Conservation (phyloP, 805 yeast genomes). For the Candida ortonii region DNA sequence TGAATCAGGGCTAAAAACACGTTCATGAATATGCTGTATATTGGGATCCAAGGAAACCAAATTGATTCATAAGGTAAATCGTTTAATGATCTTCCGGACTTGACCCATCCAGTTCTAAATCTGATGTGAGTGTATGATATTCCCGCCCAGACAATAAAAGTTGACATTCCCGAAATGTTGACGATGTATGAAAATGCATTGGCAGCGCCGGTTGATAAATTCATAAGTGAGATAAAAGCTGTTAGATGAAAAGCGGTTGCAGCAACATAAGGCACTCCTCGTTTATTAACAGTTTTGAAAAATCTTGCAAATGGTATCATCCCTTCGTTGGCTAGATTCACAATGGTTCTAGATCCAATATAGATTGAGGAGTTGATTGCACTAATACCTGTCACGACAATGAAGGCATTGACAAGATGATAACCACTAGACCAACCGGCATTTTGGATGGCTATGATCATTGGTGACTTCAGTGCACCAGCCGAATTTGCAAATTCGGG, state of each 20-base stretch:
- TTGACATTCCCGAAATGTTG: constrained; percentile 63
- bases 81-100: constrained; percentile 39
- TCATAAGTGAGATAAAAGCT: constrained; percentile 57
- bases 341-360: constrained; percentile 64
- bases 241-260: constrained; percentile 51
- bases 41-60: constrained; percentile 51
- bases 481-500: constrained; percentile 39
- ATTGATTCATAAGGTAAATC: constrained; percentile 54
- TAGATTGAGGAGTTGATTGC: constrained; percentile 69
- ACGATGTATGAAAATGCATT: constrained; percentile 59
- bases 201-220: constrained; percentile 57
- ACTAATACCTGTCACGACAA: constrained; percentile 61
- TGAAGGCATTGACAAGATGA: constrained; percentile 59
- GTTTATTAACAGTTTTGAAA: constrained; percentile 47
- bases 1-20: constrained; percentile 56
- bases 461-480: constrained; percentile 45
- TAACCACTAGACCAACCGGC: constrained; percentile 50
- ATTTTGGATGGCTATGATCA: constrained; percentile 45
- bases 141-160: constrained; percentile 67
- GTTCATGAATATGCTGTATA: constrained; percentile 47
- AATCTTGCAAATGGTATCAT: constrained; percentile 36
- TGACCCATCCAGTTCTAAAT: constrained; percentile 48
- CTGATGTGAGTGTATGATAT: constrained; percentile 55
- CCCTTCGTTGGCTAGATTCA: constrained; percentile 59
- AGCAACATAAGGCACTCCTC: constrained; percentile 64